These are phyloP conservation scores for Cutaneotrichosporon spelunceum DNA, from an alignment of 1,284 basidiomycete genomes.

Conservation along the genomic window DNA sequence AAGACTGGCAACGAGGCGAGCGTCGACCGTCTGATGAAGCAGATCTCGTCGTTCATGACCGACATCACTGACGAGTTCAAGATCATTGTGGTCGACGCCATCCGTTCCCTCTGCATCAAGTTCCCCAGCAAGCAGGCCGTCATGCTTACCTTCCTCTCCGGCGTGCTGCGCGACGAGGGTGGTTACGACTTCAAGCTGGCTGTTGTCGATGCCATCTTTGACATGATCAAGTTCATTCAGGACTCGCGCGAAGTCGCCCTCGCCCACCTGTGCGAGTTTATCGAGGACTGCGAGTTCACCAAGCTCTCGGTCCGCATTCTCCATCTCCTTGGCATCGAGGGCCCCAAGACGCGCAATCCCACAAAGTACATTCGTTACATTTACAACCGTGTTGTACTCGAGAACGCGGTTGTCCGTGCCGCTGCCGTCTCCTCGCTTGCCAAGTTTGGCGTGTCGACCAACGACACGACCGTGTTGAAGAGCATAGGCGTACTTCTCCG, in stretches of 20 bases:
- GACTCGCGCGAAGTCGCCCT: constrained; percentile 94
- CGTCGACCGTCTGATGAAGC: constrained; percentile 98
- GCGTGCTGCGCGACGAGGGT: constrained; percentile 91
- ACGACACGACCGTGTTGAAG: constrained; percentile 72
- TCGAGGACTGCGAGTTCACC: constrained; percentile 99
- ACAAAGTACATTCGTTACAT: constrained; percentile 99
- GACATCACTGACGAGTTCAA: constrained; percentile 99
- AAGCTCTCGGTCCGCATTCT: constrained; percentile 97
- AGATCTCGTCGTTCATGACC: constrained; percentile 98
- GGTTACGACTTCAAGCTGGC: constrained; percentile 99
- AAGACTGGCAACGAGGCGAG: constrained; percentile 99
- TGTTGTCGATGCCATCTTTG: constrained; percentile 98
- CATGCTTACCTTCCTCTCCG: constrained; percentile 92
- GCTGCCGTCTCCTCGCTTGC: constrained; percentile 92
- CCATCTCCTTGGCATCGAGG: constrained; percentile 91
- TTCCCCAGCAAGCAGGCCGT: constrained; percentile 95
- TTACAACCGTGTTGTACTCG: constrained; percentile 97
- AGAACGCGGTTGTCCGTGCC: constrained; percentile 96
- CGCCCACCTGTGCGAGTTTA: constrained; percentile 99
- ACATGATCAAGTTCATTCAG: constrained; percentile 97
- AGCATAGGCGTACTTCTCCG: constrained; percentile 82
- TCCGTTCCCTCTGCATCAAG: constrained; percentile 96
- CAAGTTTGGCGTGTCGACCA: constrained; percentile 90
- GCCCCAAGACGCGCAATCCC: constrained; percentile 90
- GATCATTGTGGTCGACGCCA: constrained; percentile 98